Evolutionary conservation across 1,284 basidiomycete genomes (phyloP), one percentile per base, ranked within the genome.

Genomic region (Ganoderma resinaceum): DNA sequence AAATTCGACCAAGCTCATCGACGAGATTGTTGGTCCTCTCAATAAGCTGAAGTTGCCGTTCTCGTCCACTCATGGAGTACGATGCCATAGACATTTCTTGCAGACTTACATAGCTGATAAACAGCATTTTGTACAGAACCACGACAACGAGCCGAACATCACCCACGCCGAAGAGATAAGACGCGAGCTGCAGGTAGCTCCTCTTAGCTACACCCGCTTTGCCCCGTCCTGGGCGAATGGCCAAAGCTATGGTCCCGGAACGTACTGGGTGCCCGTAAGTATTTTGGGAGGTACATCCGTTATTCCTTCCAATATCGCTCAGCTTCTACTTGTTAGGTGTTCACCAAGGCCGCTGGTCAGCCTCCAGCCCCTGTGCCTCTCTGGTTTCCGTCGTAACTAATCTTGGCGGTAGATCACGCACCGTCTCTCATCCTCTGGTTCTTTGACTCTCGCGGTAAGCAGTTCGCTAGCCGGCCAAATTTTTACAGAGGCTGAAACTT

Each of bases 211-310:
- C 74, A 92, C 91, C 0, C 86, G 89, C 5, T 73, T 80, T 60
- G 84, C 87, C 6, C 88, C 89, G 5, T 75, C 80, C 8, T 87
- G 87, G 12, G 81, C 91, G n/a, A 89, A 91, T 14, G 90, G 90
- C 0, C 74, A 78, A 35, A 84, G 83, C 38, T 70, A 72, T 31
- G 91, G 91, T 8, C 86, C 87, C 4, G 89, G 87, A 65, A 92
- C 87, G 69, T 92, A 92, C 72, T 92, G 90, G 90, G 88, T 92
- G 26, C 90, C 91, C 2, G 87, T 90, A 70, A 72, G 86, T 79
- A 46, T 23, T 46, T 12, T 20, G 7, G 5, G 7, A 18, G 37
- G 42, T 46, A n/a, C 33, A 16, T 43, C 16, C 33, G 16, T 31
- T 20, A 12, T 23, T 12, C 4, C 26, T 35, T 16, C 8, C 4